Conservation (phyloP, 73 alveolate genomes). For the Symbiodinium pilosum region DNA sequence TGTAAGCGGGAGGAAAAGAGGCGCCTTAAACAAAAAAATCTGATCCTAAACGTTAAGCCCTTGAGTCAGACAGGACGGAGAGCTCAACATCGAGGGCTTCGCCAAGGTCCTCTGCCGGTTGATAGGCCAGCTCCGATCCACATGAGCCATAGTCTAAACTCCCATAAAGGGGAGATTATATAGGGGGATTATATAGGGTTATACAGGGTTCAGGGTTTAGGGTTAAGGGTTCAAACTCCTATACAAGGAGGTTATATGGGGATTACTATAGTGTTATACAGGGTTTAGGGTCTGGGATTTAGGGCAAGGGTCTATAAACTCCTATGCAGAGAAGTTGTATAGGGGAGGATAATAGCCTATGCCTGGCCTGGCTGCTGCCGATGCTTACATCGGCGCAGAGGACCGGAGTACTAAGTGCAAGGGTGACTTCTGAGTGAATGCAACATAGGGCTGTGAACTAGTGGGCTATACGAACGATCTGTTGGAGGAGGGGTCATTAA, state of each 20-base stretch:
- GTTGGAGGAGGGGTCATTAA: too few species aligned
- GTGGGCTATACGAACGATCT: too few species aligned
- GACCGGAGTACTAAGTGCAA: background rate
- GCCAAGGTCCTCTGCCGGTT: slow-evolving; percentile 60
- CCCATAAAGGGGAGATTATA: too few species aligned
- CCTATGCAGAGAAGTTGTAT: too few species aligned
- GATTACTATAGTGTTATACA: background rate
- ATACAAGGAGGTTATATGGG: background rate
- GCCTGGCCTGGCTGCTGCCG: background rate
- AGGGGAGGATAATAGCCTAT: too few species aligned
- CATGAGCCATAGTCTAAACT: too few species aligned
- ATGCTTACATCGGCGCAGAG: background rate
- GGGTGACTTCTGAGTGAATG: background rate
- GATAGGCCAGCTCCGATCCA: slow-evolving; percentile 15
- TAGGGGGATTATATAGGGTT: too few species aligned
- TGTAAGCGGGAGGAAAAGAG: background rate
- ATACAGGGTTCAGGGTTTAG: too few species aligned
- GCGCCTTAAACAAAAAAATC: background rate
- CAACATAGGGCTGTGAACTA: too few species aligned
- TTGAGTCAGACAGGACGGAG: slow-evolving; percentile 24
- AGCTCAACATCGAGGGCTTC: slow-evolving; percentile 51
- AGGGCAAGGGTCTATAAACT: too few species aligned
- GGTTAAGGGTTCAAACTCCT: too few species aligned
- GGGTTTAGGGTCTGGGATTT: too few species aligned
- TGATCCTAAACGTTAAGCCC: background rate